Conservation (phyloP, 345 rosid species). For the Clausena lansium region DNA sequence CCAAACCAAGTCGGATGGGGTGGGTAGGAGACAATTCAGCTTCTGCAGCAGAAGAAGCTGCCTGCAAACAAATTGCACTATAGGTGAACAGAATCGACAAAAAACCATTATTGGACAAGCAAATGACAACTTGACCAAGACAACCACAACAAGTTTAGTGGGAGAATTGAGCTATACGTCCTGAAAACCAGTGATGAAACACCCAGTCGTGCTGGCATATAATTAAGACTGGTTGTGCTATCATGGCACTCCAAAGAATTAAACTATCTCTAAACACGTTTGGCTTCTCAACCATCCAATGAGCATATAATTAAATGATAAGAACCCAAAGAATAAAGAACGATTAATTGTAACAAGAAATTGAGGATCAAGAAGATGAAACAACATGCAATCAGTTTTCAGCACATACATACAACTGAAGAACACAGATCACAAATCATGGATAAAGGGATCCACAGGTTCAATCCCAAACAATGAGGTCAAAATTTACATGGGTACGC, state of each 20-base stretch:
- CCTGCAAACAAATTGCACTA: constrained; percentile 32
- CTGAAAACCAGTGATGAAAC: background rate
- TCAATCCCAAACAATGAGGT: background rate
- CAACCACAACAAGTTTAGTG: background rate
- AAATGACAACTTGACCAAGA: background rate
- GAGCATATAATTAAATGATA: background rate
- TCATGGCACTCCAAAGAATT: background rate
- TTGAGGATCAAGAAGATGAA: background rate
- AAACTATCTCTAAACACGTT: background rate
- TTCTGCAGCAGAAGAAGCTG: constrained; percentile 57
- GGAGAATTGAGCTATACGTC: background rate
- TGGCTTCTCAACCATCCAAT: background rate
- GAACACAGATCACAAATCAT: background rate
- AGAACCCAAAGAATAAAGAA: background rate
- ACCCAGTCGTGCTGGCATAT: background rate
- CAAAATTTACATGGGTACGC: background rate
- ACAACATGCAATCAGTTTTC: background rate
- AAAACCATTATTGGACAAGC: background rate
- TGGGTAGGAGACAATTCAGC: constrained; percentile 63
- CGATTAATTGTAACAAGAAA: background rate
- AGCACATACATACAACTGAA: background rate
- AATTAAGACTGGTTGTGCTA: background rate
- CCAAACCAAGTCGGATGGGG: constrained; percentile 75
- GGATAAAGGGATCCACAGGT: background rate
- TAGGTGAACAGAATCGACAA: background rate